These are phyloP conservation scores for Ustilago loliicola DNA, from an alignment of 1,284 basidiomycete genomes.

Conservation along the genomic window DNA sequence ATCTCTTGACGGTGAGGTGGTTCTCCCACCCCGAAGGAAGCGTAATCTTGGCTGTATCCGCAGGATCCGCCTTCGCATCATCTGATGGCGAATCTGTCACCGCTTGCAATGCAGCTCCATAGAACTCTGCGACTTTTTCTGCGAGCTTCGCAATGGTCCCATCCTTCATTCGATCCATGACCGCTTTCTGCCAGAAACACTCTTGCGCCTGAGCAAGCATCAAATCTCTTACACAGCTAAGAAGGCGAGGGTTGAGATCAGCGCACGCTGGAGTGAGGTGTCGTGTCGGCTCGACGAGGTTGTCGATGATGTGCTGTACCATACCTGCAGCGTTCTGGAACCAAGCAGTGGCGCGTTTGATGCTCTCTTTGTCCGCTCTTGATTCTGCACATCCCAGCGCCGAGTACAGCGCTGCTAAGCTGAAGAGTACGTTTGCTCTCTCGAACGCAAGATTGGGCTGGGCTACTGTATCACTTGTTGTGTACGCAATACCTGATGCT, in stretches of 20 bases:
- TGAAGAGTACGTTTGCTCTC: constrained; percentile 57
- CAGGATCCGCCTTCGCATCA: constrained; percentile 11
- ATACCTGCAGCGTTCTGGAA: constrained; percentile 64
- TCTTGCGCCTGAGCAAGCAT: constrained; percentile 97
- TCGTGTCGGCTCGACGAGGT: constrained; percentile 36
- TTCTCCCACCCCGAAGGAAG: constrained; percentile 80
- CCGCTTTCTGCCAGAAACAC: constrained; percentile 94
- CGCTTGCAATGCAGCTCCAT: constrained; percentile 46
- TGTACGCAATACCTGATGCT: constrained; percentile 35
- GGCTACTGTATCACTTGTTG: constrained; percentile 47
- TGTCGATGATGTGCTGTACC: constrained; percentile 49
- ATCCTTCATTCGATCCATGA: constrained; percentile 83
- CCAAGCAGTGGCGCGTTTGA: constrained; percentile 57
- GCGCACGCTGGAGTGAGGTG: constrained; percentile 29
- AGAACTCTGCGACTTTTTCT: constrained; percentile 74
- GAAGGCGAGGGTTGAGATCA: constrained; percentile 74
- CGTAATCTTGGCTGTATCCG: constrained; percentile 25
- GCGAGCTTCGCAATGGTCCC: constrained; percentile 88
- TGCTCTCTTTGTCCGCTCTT: constrained; percentile 61
- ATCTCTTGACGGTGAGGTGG: constrained; percentile 84
- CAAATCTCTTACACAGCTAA: constrained; percentile 79
- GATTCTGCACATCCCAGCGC: constrained; percentile 54
- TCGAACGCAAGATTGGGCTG: constrained; percentile 60
- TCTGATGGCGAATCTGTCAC: constrained; percentile 9
- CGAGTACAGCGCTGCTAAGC: constrained; percentile 58